Evolutionary conservation across 176 grass and related monocot species (phyloP).

Genomic region (Paspalum vaginatum): DNA sequence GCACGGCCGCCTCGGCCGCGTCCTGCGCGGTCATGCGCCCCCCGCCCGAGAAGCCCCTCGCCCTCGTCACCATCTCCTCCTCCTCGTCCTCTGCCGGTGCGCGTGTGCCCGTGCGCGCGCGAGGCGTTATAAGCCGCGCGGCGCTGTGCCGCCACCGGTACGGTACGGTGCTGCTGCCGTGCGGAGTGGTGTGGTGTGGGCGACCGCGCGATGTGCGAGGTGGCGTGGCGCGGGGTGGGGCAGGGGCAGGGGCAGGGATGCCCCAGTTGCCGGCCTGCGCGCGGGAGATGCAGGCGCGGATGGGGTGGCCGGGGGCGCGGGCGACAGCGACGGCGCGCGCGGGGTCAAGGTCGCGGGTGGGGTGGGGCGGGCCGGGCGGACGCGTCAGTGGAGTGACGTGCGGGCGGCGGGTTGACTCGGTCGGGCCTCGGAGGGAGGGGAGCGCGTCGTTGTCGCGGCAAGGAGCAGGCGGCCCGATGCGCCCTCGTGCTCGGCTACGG

Average conservation of each 20-base stretch:
- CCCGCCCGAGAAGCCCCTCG: background rate
- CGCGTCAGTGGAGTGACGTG: constrained; percentile 43
- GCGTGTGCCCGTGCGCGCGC: background rate
- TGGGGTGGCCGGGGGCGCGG: background rate
- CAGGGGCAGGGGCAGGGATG: too few species aligned
- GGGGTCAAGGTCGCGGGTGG: constrained; percentile 40
- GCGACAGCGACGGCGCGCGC: constrained; percentile 43
- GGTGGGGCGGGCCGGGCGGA: constrained; percentile 2
- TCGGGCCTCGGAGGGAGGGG: background rate
- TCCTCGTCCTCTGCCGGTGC: background rate
- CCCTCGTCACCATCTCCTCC: background rate
- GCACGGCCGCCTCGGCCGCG: constrained; percentile 69
- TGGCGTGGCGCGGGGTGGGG: too few species aligned
- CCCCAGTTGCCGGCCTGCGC: background rate
- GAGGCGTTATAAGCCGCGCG: background rate
- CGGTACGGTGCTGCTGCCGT: background rate
- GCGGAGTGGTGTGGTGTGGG: background rate
- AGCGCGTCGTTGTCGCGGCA: constrained; percentile 27
- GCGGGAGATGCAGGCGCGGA: constrained; percentile 4
- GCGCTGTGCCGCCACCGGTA: constrained; percentile 7
- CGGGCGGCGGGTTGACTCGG: constrained; percentile 40
- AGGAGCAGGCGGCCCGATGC: background rate
- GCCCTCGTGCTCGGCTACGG: too few species aligned
- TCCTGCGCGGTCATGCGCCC: constrained; percentile 52
- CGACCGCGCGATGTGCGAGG: too few species aligned